Conservation (phyloP, 306 rosid species). For the Cercis canadensis region DNA sequence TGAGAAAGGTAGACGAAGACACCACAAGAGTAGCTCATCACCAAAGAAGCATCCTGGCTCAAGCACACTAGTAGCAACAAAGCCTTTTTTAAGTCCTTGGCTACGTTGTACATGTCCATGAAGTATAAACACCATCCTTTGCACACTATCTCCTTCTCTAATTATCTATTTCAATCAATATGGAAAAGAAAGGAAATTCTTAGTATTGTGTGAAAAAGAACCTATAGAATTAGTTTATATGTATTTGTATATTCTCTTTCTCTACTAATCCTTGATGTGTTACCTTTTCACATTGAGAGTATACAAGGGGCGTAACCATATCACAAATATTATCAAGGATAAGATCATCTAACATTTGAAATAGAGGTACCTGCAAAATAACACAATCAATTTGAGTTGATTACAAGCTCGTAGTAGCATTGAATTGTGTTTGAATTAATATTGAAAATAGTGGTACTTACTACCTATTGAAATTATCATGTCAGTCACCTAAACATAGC, state of each 20-base stretch:
- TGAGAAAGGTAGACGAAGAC: constrained; percentile 37
- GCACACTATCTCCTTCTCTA: constrained; percentile 54
- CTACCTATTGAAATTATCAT: too few relatives aligned
- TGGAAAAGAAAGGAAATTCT: neutral
- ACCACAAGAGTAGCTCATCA: constrained; percentile 54
- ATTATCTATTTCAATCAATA: constrained; percentile 27
- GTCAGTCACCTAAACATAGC: too few relatives aligned
- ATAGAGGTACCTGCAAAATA: constrained; percentile 42
- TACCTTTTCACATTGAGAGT: constrained; percentile 52
- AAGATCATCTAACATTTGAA: constrained; percentile 45
- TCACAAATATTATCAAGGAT: constrained; percentile 52
- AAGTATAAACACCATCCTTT: constrained; percentile 47
- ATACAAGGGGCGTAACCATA: constrained; percentile 36
- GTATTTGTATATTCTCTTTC: neutral
- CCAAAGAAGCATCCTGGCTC: constrained; percentile 47
- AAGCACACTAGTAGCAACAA: constrained; percentile 34
- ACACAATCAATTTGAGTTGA: too few relatives aligned
- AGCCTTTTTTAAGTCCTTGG: constrained; percentile 44
- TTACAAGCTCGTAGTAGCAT: too few relatives aligned
- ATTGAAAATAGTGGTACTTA: too few relatives aligned
- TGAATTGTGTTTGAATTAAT: too few relatives aligned
- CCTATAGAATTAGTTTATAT: neutral
- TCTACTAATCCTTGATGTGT: too few relatives aligned
- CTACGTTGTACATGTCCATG: constrained; percentile 39
- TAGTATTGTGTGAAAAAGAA: neutral